Evolutionary conservation across 768 basidiomycete species (phyloP), one percentile per base, ranked within the genome.

Genomic region (Psilocybe cyanescens): DNA sequence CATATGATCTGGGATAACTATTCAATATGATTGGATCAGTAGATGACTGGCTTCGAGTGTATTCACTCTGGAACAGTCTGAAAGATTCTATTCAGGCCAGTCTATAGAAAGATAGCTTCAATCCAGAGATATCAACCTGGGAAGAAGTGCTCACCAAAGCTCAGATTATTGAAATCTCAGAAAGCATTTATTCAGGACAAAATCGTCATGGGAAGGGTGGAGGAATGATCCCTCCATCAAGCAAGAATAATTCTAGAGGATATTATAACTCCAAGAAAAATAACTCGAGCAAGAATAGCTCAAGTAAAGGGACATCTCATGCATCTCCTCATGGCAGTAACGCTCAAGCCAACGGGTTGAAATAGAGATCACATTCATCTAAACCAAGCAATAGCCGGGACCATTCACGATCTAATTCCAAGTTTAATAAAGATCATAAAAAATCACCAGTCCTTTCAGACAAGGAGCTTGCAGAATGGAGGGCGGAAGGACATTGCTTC

Each of bases 21-120:
- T 74, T 68, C 61, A 71, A 70, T 16, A 70, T 76, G 59, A 73
- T 79, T n/a, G 78, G 78, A 0, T 56, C 69, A 3, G 54, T 65
- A 0, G 65, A 70, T 11, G 68, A 77, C 4, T 52, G 67, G 0
- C 75, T 78, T 3, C 48, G 66, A 11, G 75, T 78, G 0, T 64
- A 71, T 17, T 67, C 69, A 41, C 62, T 81, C 0, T 82, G 77
- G 78, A 63, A 69, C 9, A 75, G 79, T 0, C 58, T 76, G 3
- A 57, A 59, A 0, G 16, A 37, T 0, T 24, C 55, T 7, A 72
- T 79, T 1, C 75, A 75, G 17, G 52, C 62, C 7, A 63, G 70
- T 1, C 62, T 78, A 0, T 75, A 70, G 70, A 52, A 62, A 11
- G 64, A 73, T 6, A 55, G 69, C 3, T 64, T 75, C 0, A 72